Evolutionary conservation across 2,329 filamentous ascomycete species (phyloP).

Genomic region (Aspergillus ruber): DNA sequence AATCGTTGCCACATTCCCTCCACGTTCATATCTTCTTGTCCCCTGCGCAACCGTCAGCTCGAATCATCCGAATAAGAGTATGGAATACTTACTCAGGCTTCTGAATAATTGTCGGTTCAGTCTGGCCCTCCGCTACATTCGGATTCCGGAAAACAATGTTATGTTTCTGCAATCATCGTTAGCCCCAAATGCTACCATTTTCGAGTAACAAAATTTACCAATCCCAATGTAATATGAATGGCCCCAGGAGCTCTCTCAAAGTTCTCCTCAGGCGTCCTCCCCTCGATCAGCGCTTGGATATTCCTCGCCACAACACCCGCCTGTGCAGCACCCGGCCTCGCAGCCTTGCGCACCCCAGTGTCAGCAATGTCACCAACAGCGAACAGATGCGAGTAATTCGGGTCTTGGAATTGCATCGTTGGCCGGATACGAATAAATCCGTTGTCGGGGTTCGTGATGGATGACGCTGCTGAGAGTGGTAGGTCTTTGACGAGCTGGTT

Average conservation of each 20-base stretch:
- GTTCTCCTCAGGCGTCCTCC: conserved; percentile 15
- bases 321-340: conserved; percentile 25
- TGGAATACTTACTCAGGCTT: conserved; percentile 24
- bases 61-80: background rate
- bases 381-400: conserved; percentile 25
- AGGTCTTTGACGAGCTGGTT: conserved; percentile 33
- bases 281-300: conserved; percentile 27
- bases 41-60: conserved; percentile 18
- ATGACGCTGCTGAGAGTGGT: conserved; percentile 15
- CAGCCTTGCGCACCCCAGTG: conserved; percentile 30
- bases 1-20: conserved; percentile 30
- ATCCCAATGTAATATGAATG: conserved; percentile 29
- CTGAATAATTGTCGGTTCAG: conserved; percentile 26
- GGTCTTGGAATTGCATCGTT: conserved; percentile 28
- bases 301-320: conserved; percentile 28
- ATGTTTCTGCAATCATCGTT: conserved; percentile 19
- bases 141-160: conserved; percentile 35
- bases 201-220: conserved; percentile 17
- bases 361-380: conserved; percentile 33
- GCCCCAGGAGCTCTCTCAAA: conserved; percentile 23
- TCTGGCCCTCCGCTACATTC: conserved; percentile 26
- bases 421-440: conserved; percentile 28
- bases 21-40: conserved; percentile 32
- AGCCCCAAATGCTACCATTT: too few species aligned
- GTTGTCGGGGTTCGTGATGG: conserved; percentile 28